Conservation (phyloP, 2,329 filamentous ascomycete genomes). For the Bertia moriformis region DNA sequence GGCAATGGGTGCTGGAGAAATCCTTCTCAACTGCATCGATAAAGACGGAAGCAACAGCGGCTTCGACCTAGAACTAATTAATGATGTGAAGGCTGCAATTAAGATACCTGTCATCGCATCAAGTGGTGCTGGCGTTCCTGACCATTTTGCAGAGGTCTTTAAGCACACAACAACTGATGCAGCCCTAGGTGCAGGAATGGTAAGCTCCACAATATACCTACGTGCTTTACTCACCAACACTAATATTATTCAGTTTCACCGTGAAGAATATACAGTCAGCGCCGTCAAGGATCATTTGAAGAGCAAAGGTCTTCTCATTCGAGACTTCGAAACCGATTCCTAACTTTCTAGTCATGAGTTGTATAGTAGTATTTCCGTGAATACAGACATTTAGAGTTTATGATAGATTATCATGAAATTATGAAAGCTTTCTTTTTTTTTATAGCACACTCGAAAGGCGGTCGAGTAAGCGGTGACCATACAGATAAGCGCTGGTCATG, state of each 20-base stretch:
- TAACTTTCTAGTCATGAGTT: no score
- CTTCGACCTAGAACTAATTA: conserved; percentile 84
- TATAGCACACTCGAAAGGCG: no score
- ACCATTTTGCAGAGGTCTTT: conserved; percentile 85
- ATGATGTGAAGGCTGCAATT: conserved; percentile 72
- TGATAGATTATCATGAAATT: no score
- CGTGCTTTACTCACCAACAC: neutral
- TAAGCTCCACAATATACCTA: neutral
- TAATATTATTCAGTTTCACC: conserved; percentile 46
- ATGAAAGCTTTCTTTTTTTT: no score
- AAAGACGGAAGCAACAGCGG: conserved; percentile 87
- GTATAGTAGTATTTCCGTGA: no score
- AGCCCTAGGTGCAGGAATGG: conserved; percentile 83
- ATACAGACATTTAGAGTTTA: no score
- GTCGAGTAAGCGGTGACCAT: no score
- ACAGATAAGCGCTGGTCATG: no score
- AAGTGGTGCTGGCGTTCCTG: conserved; percentile 76
- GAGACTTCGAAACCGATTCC: conserved; percentile 59
- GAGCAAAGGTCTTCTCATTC: conserved; percentile 59
- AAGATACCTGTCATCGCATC: conserved; percentile 91
- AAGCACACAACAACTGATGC: conserved; percentile 74
- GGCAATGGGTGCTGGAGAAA: conserved; percentile 88
- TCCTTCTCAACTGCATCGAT: conserved; percentile 94
- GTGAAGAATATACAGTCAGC: conserved; percentile 84
- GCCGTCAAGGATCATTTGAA: conserved; percentile 79